These are phyloP conservation scores for Acanthamoeba lenticulata DNA, from an alignment of 208 protist species.

Conservation along the genomic window DNA sequence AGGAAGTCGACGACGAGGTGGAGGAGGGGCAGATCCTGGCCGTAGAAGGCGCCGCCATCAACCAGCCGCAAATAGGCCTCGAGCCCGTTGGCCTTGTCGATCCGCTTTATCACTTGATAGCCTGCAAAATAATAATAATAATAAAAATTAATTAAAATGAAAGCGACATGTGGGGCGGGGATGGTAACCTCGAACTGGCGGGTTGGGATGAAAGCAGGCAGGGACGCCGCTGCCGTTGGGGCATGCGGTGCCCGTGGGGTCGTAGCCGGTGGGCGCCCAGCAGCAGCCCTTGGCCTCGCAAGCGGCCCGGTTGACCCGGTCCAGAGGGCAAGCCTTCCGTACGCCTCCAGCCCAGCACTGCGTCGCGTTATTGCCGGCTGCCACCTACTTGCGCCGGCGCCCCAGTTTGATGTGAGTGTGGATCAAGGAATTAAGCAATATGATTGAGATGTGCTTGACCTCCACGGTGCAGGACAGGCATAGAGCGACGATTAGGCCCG, in stretches of 20 bases:
- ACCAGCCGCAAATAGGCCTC: constrained; percentile 27
- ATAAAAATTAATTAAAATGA: not conserved
- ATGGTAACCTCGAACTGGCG: not conserved
- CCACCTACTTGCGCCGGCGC: no score
- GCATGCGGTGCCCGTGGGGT: not conserved
- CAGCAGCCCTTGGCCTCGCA: constrained; percentile 18
- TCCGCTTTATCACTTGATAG: not conserved
- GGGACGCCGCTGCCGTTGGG: constrained; percentile 15
- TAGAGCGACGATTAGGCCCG: no score
- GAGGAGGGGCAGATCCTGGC: constrained; percentile 74
- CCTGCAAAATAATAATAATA: not conserved
- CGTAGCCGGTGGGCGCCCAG: not conserved
- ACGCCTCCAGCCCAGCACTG: not conserved
- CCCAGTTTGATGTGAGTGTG: no score
- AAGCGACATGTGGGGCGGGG: not conserved
- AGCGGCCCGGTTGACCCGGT: not conserved
- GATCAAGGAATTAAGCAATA: no score
- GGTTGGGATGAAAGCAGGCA: constrained; percentile 41
- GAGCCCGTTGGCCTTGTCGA: not conserved
- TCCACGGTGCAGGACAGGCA: no score
- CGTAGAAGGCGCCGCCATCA: constrained; percentile 67
- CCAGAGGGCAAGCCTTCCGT: not conserved
- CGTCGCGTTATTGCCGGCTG: not conserved
- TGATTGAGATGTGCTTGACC: no score
- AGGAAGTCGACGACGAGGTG: constrained; percentile 69